phyloP scores from a whole-genome alignment of 805 yeast species.

The Brettanomyces nanus region DNA sequence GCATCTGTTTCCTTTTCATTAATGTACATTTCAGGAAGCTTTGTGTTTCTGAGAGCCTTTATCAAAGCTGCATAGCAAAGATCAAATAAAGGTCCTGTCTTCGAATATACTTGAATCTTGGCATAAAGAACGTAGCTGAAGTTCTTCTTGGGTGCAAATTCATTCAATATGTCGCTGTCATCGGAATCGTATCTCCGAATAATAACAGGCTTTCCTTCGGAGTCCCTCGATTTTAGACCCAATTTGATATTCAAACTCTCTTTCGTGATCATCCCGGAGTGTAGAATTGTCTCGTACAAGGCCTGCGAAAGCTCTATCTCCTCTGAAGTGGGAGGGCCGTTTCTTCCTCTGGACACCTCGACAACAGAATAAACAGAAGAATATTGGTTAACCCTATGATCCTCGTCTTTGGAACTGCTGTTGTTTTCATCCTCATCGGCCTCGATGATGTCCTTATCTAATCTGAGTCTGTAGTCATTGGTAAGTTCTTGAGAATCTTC shows the following conservation, averaged over 20 bases:
- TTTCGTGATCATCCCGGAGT: slow-evolving; percentile 44
- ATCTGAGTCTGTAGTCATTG: slow-evolving; percentile 33
- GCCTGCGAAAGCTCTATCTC: slow-evolving; percentile 70
- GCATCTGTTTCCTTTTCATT: slow-evolving; percentile 53
- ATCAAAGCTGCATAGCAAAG: slow-evolving; percentile 62
- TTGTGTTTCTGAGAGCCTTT: slow-evolving; percentile 49
- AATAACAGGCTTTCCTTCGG: slow-evolving; percentile 40
- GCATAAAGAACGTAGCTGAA: slow-evolving; percentile 61
- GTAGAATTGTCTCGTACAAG: slow-evolving; percentile 50
- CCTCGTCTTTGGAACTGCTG: slow-evolving; percentile 9
- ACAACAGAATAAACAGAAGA: slow-evolving; percentile 63
- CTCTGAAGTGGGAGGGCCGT: slow-evolving; percentile 79
- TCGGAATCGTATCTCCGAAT: slow-evolving; percentile 33
- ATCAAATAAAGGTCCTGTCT: slow-evolving; percentile 78
- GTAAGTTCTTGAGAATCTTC: slow-evolving; percentile 41
- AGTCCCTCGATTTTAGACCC: slow-evolving; percentile 42
- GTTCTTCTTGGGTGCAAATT: slow-evolving; percentile 31
- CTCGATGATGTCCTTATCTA: slow-evolving; percentile 28
- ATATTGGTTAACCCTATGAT: slow-evolving; percentile 13
- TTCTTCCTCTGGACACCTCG: slow-evolving; percentile 65
- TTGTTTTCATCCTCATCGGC: slow-evolving; percentile 7
- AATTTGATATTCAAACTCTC: slow-evolving; percentile 47
- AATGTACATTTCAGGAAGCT: slow-evolving; percentile 59
- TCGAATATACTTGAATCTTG: slow-evolving; percentile 65
- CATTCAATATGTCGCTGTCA: slow-evolving; percentile 17